phyloP scores from a whole-genome alignment of 176 grass and related monocot genomes.

The Triticum monococcum region DNA sequence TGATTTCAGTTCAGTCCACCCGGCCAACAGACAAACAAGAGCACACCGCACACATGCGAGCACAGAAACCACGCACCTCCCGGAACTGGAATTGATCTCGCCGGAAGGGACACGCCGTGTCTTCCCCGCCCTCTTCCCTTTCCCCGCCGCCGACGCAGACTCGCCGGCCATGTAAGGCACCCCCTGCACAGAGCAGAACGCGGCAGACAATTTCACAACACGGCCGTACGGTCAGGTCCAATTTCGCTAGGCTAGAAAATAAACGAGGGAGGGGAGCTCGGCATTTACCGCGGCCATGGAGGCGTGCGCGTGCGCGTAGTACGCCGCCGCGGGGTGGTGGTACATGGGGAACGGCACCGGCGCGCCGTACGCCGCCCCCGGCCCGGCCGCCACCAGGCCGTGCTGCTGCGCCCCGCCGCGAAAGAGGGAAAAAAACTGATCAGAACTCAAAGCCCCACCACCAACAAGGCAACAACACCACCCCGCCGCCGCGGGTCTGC shows the following conservation, averaged over 20 bases:
- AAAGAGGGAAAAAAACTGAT: background rate
- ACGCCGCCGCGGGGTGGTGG: constrained; percentile 37
- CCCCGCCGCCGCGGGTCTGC: background rate
- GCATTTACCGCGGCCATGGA: constrained; percentile 61
- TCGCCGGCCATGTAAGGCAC: constrained; percentile 33
- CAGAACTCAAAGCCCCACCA: background rate
- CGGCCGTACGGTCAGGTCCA: background rate
- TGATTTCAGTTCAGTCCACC: constrained; percentile 23
- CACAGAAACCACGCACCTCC: constrained; percentile 29
- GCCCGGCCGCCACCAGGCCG: constrained; percentile 43
- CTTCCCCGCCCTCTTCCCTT: constrained; percentile 53
- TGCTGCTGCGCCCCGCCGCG: constrained; percentile 17
- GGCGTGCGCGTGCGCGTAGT: constrained; percentile 75
- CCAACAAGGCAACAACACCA: no score
- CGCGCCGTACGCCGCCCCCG: constrained; percentile 37
- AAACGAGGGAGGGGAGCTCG: background rate
- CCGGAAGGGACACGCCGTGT: constrained; percentile 17
- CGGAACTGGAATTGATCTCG: constrained; percentile 43
- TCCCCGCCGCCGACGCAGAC: constrained; percentile 12
- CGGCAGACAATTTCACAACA: constrained; percentile 3
- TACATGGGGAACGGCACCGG: constrained; percentile 59
- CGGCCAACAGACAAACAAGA: background rate
- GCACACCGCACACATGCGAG: background rate
- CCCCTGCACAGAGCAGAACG: constrained; percentile 21
- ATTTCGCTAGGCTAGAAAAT: background rate